These are phyloP conservation scores for Breynia disticha DNA, from an alignment of 441 rosid genomes.

Conservation along the genomic window DNA sequence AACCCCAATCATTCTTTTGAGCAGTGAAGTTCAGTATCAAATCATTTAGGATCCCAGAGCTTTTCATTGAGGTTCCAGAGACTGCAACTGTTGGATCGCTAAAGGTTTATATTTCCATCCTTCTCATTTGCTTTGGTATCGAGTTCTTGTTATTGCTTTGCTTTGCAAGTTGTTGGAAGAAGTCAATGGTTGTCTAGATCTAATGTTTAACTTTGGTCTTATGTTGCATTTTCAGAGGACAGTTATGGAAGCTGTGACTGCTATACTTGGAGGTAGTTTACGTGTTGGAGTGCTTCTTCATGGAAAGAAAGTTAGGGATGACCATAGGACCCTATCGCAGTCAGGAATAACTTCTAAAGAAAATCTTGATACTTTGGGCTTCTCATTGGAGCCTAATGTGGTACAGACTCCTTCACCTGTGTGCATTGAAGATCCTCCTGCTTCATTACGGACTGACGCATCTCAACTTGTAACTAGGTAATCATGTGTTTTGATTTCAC, in stretches of 20 bases:
- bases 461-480: conserved; percentile 60
- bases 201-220: conserved; percentile 7
- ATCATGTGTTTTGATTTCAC: conserved; percentile 1
- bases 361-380: conserved; percentile 35
- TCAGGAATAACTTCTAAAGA: conserved; percentile 46
- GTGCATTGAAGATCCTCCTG: conserved; percentile 21
- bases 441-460: conserved; percentile 21
- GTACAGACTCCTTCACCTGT: conserved; percentile 12
- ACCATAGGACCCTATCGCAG: conserved; percentile 58
- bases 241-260: conserved; percentile 46
- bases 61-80: conserved; percentile 69
- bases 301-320: conserved; percentile 62
- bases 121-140: conserved; percentile 1
- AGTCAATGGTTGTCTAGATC: neutral
- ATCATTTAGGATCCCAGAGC: conserved; percentile 70
- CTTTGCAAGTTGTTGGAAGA: neutral
- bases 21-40: conserved; percentile 72
- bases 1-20: conserved; percentile 10
- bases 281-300: conserved; percentile 48
- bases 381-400: conserved; percentile 42
- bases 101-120: conserved; percentile 65
- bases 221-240: conserved; percentile 37
- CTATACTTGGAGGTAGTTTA: conserved; percentile 43
- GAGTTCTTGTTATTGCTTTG: neutral
- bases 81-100: conserved; percentile 71